Percentiles rank a stretch among this genome's conserved stretches.
These are phyloP conservation scores for Coniosporium tulheliwenetii DNA, from an alignment of 2,329 filamentous ascomycete genomes.

Conservation along the genomic window DNA sequence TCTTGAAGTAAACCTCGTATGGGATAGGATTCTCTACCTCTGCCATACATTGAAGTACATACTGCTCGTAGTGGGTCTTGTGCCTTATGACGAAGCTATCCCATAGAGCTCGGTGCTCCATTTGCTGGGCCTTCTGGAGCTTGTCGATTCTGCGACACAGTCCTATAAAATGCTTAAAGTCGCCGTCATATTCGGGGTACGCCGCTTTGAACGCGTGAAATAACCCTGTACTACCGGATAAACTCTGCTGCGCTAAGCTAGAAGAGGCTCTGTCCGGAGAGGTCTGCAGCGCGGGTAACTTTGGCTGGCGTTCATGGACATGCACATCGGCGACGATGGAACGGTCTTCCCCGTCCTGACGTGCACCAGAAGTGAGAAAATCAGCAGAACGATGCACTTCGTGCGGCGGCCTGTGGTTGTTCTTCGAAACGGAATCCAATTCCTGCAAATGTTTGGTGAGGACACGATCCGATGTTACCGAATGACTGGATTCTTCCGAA, in stretches of 20 bases:
- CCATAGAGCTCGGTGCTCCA: constrained; percentile 21
- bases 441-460: too few relatives aligned
- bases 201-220: constrained; percentile 12
- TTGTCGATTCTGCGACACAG: constrained; percentile 14
- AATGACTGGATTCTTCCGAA: too few relatives aligned
- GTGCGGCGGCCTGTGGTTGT: too few relatives aligned
- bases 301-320: background rate
- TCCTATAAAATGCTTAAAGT: constrained; percentile 15
- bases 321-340: too few relatives aligned
- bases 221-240: background rate
- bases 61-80: constrained; percentile 15
- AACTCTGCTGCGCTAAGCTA: constrained; percentile 1
- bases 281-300: background rate
- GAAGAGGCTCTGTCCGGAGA: background rate
- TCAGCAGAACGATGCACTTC: too few relatives aligned
- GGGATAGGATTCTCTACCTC: constrained; percentile 11
- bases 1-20: constrained; percentile 19
- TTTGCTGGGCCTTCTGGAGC: constrained; percentile 14
- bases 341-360: too few relatives aligned
- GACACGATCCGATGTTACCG: too few relatives aligned
- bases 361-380: too few relatives aligned
- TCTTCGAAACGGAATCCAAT: too few relatives aligned
- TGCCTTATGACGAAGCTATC: constrained; percentile 22
- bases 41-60: constrained; percentile 9
- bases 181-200: constrained; percentile 20